Evolutionary conservation across 1,139 yeast species (phyloP), one percentile per base, ranked within the genome.

Genomic region (Diutina catenulata): DNA sequence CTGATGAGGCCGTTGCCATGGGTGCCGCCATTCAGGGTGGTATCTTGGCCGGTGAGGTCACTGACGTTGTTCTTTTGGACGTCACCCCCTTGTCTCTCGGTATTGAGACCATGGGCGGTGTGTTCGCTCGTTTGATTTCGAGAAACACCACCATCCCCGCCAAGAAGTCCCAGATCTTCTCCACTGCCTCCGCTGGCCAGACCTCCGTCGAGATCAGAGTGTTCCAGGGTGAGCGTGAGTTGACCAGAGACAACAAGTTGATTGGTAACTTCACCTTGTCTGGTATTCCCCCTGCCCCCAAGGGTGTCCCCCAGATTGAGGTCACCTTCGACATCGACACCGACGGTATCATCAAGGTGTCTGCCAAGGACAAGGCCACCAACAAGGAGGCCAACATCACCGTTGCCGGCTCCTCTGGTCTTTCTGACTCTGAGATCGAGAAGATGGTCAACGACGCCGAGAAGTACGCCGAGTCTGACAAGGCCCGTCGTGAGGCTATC

Each of bases 1-100:
- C 99, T 55, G 98, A 91, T 65, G 98, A 91, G 74, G 99, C 98
- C 48, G 99, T 91, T 51, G 98, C 98, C 57, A 86, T 91, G 70
- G 99, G 99, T 74, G 98, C 98, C 50, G 98, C 98, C 49, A 91
- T 91, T 55, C 98, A 91, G 71, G 98, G 97, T 71, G 98, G 96
- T 59, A 95, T 91, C 49, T 75, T 91, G 51, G 87, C 96, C 43
- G 98, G 98, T 71, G 97, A 93, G 64, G 95, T 93, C 52, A 91
- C 88, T 61, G 97, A 87, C 57, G 94, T 86, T 51, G 74, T 86
- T 52, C 72, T 91, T 55, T 79, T 91, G 57, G 98, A 91, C 68
- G 98, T 91, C 46, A 88, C 97, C 43, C 97, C 97, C 60, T 77
- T 91, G 59, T 87, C 97, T 38, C 74, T 91, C 50, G 97, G 97